Evolutionary conservation across 1,284 basidiomycete genomes (phyloP), one percentile per base, ranked within the genome.

Genomic region (Ceraceosorus bombacis): DNA sequence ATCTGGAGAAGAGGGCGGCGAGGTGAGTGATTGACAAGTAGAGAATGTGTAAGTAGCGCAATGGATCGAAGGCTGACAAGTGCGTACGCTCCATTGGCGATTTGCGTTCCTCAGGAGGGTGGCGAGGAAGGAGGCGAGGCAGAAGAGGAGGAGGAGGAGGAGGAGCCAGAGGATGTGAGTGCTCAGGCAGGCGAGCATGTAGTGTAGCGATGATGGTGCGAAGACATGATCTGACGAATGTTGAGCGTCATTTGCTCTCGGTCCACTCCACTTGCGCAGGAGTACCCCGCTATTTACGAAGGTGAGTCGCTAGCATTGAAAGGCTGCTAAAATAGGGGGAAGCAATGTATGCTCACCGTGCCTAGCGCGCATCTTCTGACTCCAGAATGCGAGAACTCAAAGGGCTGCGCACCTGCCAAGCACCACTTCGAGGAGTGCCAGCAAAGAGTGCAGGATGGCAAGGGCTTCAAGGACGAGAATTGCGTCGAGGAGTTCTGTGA

Each of bases 361-460:
- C 49, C 12, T 4, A 40, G 49, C 48, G n/a, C 4, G 15, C 27
- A 8, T n/a, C 51, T 15, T 13, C 9, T 51, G 17, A 41, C n/a
- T 10, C 59, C 62, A 73, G 72, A 62, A n/a, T 77, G 75, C 67
- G 70, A 76, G 59, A 72, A 74, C 62, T 76, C 75, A 39, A 66
- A 74, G 49, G 59, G 63, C 27, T 77, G 75, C 60, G 67, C 68
- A 50, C 59, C 68, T 12, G 64, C 67, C 53, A 73, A 72, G 69
- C 73, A 74, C 64, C 75, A 77, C 72, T 77, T 77, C 56, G 72
- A 76, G 51, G 73, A 76, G 54, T 77, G 75, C 70, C 57, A 70
- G 61, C 68, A 71, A 65, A 71, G 75, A 12, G 74, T 77, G 38
- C 62, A 65, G 17, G 68, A 66, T 49, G 75, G 75, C 62, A 71